Percentiles rank a stretch among this genome's conserved stretches.
Conservation (phyloP, 345 rosid species). For the Stellera chamaejasme region DNA sequence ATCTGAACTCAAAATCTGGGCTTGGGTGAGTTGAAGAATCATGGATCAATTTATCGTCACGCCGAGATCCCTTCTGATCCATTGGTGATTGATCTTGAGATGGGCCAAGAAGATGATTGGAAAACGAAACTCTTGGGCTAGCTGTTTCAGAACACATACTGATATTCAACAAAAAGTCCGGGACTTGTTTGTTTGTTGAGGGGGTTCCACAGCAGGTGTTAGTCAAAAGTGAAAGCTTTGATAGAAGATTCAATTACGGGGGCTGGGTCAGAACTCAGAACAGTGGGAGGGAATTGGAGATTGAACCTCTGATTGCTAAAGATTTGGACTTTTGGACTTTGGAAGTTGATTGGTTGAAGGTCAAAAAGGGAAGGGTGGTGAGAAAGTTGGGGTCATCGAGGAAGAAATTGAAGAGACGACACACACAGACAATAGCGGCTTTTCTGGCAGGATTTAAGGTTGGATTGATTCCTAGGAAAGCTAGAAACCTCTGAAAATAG, state of each 20-base stretch:
- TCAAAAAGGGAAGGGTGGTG: constrained; percentile 3
- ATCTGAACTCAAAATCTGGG: constrained; percentile 55
- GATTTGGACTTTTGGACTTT: constrained; percentile 7
- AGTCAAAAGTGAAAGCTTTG: neutral
- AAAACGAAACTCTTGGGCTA: constrained; percentile 50
- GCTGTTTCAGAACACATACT: constrained; percentile 50
- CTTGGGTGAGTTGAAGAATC: constrained; percentile 33
- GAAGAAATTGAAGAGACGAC: neutral
- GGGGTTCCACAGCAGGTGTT: neutral
- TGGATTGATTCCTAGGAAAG: constrained; percentile 8
- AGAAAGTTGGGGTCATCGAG: neutral
- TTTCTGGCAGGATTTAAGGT: neutral
- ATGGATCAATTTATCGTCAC: constrained; percentile 30
- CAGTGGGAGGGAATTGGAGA: constrained; percentile 6
- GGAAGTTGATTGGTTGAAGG: constrained; percentile 4
- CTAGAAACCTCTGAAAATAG: constrained; percentile 4
- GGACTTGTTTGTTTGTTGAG: constrained; percentile 7
- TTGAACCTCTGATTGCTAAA: constrained; percentile 14
- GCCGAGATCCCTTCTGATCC: constrained; percentile 17
- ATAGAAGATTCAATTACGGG: constrained; percentile 19
- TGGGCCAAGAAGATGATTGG: constrained; percentile 40
- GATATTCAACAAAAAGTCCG: neutral
- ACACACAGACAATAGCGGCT: neutral
- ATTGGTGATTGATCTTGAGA: constrained; percentile 16
- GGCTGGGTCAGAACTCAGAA: constrained; percentile 1